Evolutionary conservation across 2,329 filamentous ascomycete genomes (phyloP), one percentile per base, ranked within the genome.

Genomic region (Fusarium citri): DNA sequence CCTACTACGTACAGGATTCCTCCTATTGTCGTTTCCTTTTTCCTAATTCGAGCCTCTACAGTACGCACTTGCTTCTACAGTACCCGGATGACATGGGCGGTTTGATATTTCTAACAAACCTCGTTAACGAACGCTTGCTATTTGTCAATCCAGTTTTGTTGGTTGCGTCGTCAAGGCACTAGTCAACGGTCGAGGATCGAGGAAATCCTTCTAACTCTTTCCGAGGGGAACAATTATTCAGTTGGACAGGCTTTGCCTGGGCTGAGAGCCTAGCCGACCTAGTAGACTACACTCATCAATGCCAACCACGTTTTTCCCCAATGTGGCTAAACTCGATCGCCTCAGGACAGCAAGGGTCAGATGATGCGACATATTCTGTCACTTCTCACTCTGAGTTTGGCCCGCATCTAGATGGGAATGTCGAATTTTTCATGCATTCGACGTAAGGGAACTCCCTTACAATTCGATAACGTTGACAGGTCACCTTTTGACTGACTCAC

Each of bases 361-460:
- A 25, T 23, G 23, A 37, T 63, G 23, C 26, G 34, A 31, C 25
- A 46, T 25, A 22, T 18, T 22, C 15, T 48, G 28, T 66, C 47
- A 53, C 41, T 64, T 59, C n/a, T 53, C 25, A 58, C 42, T 26
- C 42, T 20, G 20, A 16, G 37, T 9, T 30, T 43, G 20, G 42
- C 47, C 47, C 30, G n/a, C 53, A 51, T 46, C 42, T 45, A 31
- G 34, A 53, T 66, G 25, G 25, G 10, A 16, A 41, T 54, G 43
- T 66, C 23, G 18, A 49, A 45, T 20, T 40, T 65, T 54, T 42
- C 22, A 49, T 53, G 55, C n/a, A n/a, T 28, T 60, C 11, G n/a
- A 66, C 48, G 61, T 66, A 54, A 66, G 61, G 55, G 47, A 22
- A 34, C 11, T 60, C 45, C 25, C n/a, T 51, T 40, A n/a, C 45